Evolutionary conservation across 2,329 filamentous ascomycete genomes (phyloP), one percentile per base, ranked within the genome.

Genomic region (Clarireedia monteithiana): DNA sequence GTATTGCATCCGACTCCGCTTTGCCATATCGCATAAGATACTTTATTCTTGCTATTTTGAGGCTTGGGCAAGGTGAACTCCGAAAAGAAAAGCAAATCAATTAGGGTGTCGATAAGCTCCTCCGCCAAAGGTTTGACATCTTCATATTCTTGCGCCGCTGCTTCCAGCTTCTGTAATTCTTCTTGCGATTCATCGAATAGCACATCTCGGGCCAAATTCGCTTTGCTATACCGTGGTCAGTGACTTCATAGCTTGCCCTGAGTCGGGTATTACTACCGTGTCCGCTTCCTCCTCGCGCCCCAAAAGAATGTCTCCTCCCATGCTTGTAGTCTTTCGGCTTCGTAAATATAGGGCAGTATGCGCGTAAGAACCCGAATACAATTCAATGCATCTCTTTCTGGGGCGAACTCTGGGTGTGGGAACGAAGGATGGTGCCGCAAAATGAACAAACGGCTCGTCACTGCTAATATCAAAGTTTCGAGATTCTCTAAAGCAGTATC

Each of bases 281-380:
- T 89, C 69, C 80, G 84, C 73, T 85, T 91, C 71, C 82, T 81
- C 63, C 90, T 79, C 48, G 81, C 76, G 1, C 81, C 79, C 94
- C 94, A 97, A 68, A 99, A 96, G 78, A 99, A 96, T 59, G 80
- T 83, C 60, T 95, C 86, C 68, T 97, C 91, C 94, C 94, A 99
- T 62, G 77, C 72, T 59, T 86, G 81, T 50, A 99, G 74, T 53
- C 86, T 80, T 45, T 96, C 91, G 51, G 86, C 86, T 72, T 99
- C 94, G 71, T 96, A 96, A 24, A 99, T 72, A 68, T 89, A 99
- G 5, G 94, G 94, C 27, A 99, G 77, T 48, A 99, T 75, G 14
- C 94, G 83, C 14, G 92, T 97, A 52, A 99, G 79, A 48, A 97
- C 84, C 34, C 94, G 84, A 67, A 99, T 85, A 71, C 94, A 99